Evolutionary conservation across 1,284 basidiomycete genomes (phyloP).

Genomic region (Cryptococcus sp.): DNA sequence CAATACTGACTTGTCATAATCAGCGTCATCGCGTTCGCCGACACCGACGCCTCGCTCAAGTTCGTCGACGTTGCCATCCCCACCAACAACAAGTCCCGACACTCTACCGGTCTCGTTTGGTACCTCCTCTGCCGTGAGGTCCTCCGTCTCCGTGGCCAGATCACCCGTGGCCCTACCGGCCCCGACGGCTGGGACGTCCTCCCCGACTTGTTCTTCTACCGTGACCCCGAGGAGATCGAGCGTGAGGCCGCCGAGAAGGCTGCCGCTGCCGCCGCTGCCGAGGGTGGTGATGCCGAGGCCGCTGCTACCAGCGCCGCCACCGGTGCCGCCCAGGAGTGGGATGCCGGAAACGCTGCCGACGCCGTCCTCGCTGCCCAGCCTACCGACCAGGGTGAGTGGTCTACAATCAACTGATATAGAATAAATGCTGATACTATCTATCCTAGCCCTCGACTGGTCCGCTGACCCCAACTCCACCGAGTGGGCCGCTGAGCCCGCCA

Average conservation of each 20-base stretch:
- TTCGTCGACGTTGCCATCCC: constrained; percentile 99
- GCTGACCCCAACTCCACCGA: constrained; percentile 40
- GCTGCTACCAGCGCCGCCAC: constrained; percentile 53
- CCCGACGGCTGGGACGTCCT: constrained; percentile 94
- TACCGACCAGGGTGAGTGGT: constrained; percentile 67
- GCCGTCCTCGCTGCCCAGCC: constrained; percentile 79
- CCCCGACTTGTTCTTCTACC: constrained; percentile 99
- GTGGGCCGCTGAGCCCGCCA: constrained; percentile 36
- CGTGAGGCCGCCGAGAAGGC: constrained; percentile 92
- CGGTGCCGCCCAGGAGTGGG: constrained; percentile 69
- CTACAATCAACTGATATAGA: too few relatives aligned
- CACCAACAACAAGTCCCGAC: constrained; percentile 98
- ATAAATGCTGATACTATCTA: constrained; percentile 18
- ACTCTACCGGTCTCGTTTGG: constrained; percentile 97
- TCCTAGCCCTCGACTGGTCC: constrained; percentile 62
- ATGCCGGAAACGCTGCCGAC: constrained; percentile 67
- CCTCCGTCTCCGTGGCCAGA: constrained; percentile 88
- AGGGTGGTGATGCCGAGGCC: constrained; percentile 61
- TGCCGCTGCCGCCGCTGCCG: constrained; percentile 67
- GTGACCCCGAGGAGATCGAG: constrained; percentile 98
- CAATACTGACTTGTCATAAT: background rate
- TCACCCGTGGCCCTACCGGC: constrained; percentile 82
- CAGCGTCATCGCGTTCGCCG: constrained; percentile 91
- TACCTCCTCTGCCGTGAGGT: constrained; percentile 98
- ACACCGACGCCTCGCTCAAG: constrained; percentile 95